Conservation (phyloP, 2,329 filamentous ascomycete species). For the Aureobasidium sp. region DNA sequence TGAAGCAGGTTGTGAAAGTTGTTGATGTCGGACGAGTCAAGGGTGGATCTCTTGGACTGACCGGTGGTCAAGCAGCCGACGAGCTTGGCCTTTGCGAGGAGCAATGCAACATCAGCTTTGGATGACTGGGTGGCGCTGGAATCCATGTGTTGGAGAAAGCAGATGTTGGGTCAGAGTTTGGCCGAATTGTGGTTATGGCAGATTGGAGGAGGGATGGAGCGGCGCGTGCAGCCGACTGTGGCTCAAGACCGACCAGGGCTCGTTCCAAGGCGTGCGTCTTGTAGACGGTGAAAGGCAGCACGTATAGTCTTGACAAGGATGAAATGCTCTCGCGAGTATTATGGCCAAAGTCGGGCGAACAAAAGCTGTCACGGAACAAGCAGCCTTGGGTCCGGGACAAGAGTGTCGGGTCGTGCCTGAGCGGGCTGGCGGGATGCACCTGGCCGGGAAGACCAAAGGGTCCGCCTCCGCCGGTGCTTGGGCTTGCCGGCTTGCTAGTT, state of each 20-base stretch:
- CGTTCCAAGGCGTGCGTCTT: background rate
- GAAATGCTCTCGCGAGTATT: too few relatives aligned
- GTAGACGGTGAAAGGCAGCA: background rate
- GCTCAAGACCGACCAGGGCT: background rate
- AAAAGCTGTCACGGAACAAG: too few relatives aligned
- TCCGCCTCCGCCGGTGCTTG: too few relatives aligned
- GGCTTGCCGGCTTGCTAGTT: too few relatives aligned
- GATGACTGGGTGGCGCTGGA: background rate
- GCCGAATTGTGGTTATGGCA: background rate
- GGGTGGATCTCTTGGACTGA: background rate
- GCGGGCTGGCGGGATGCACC: too few relatives aligned
- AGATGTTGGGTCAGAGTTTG: background rate
- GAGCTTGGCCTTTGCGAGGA: slow-evolving; percentile 13
- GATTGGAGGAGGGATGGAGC: background rate
- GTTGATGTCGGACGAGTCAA: slow-evolving; percentile 5
- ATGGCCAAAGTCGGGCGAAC: too few relatives aligned
- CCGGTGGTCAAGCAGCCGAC: slow-evolving; percentile 5
- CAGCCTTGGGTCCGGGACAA: too few relatives aligned
- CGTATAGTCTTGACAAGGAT: too few relatives aligned
- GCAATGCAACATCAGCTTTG: slow-evolving; percentile 1
- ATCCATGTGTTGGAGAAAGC: background rate
- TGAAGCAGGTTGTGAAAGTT: slow-evolving; percentile 11
- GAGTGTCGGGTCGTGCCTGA: too few relatives aligned
- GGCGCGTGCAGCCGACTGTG: background rate
- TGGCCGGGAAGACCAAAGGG: too few relatives aligned